A percentile compares a stretch with the other conserved stretches of the same genome.
Evolutionary conservation across 768 basidiomycete genomes (phyloP).

Genomic region (Mycena vulgaris): DNA sequence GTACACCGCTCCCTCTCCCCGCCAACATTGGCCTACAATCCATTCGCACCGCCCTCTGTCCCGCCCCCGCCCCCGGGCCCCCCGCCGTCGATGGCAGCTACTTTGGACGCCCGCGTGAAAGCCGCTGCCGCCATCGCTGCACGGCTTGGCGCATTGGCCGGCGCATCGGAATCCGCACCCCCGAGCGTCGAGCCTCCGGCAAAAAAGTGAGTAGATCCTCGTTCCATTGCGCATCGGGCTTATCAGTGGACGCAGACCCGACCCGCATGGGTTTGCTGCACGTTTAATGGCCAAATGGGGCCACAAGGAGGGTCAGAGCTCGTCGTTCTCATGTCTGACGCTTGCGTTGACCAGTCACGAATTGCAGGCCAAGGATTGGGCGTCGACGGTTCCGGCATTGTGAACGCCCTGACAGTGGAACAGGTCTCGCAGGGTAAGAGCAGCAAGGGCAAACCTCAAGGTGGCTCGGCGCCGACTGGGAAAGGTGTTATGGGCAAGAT

Average conservation of each 20-base stretch:
- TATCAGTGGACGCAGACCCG: slow-evolving; percentile 54
- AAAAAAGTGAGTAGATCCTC: slow-evolving; percentile 27
- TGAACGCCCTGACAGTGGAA: slow-evolving; percentile 90
- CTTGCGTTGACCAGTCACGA: background rate
- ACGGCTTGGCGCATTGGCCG: slow-evolving; percentile 72
- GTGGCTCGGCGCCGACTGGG: slow-evolving; percentile 42
- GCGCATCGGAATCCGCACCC: slow-evolving; percentile 46
- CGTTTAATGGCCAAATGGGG: slow-evolving; percentile 98
- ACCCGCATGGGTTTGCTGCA: slow-evolving; percentile 84
- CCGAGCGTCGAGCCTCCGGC: slow-evolving; percentile 35
- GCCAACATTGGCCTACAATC: slow-evolving; percentile 75
- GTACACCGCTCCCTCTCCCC: slow-evolving; percentile 60
- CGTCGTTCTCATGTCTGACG: no score
- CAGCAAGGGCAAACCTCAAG: slow-evolving; percentile 47
- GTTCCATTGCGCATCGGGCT: background rate
- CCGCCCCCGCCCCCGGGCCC: slow-evolving; percentile 70
- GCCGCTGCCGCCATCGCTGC: slow-evolving; percentile 90
- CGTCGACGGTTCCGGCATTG: slow-evolving; percentile 85
- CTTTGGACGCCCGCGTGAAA: slow-evolving; percentile 78
- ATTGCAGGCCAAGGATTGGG: slow-evolving; percentile 89
- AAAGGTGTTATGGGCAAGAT: slow-evolving; percentile 83
- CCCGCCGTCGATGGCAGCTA: slow-evolving; percentile 53
- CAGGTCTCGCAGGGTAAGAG: slow-evolving; percentile 64
- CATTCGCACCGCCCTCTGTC: slow-evolving; percentile 75
- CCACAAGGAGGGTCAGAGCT: slow-evolving; percentile 68